Conservation (phyloP, 805 yeast genomes). For the Yarrowia keelungensis region DNA sequence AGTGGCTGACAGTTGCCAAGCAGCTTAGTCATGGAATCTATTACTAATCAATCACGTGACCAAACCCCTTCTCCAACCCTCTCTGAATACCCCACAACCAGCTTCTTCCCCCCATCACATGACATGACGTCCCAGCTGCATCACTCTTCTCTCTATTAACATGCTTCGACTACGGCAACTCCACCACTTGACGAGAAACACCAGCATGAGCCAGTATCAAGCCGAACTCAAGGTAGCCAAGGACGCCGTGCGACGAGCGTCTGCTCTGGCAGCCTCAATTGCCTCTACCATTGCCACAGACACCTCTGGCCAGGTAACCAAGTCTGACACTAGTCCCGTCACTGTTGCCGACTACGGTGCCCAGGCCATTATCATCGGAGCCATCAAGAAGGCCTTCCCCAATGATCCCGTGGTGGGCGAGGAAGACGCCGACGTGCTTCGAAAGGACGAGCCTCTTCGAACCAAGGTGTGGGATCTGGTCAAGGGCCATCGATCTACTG, state of each 20-base stretch:
- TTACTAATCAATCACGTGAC: background rate
- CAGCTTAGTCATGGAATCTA: no score
- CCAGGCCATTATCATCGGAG: constrained; percentile 89
- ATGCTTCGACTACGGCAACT: constrained; percentile 35
- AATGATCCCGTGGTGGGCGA: constrained; percentile 90
- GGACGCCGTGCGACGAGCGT: constrained; percentile 88
- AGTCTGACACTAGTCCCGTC: constrained; percentile 91
- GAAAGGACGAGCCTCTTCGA: constrained; percentile 58
- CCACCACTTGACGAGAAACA: constrained; percentile 10
- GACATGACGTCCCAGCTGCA: constrained; percentile 34
- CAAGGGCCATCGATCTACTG: constrained; percentile 44
- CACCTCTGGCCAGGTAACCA: constrained; percentile 57
- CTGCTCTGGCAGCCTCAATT: constrained; percentile 72
- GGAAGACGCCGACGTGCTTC: constrained; percentile 79
- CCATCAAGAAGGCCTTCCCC: constrained; percentile 81
- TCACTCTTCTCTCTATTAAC: background rate
- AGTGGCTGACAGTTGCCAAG: no score
- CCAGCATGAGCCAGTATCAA: constrained; percentile 51
- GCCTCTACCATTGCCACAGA: constrained; percentile 54
- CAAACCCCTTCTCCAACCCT: background rate
- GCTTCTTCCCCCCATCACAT: constrained; percentile 20
- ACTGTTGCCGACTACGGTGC: constrained; percentile 95
- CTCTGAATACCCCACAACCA: background rate
- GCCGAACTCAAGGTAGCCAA: constrained; percentile 82
- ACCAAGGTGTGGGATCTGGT: constrained; percentile 67